A percentile compares a stretch with the other conserved stretches of the same genome.
Conservation (phyloP, 352 stramenopile species). For the Aphanomyces euteiches region DNA sequence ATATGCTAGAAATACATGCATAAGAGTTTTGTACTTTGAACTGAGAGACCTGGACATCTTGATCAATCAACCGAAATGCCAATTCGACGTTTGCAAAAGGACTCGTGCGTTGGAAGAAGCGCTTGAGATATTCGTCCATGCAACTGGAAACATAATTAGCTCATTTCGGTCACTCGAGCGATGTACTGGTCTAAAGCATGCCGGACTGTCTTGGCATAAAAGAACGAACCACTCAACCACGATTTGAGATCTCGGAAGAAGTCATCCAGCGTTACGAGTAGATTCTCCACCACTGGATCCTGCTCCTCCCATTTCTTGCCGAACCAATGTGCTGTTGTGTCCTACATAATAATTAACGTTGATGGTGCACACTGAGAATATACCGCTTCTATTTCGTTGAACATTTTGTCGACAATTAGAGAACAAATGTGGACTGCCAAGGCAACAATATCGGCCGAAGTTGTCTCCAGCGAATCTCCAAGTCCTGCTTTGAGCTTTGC, state of each 20-base stretch:
- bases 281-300: slow-evolving; percentile 62
- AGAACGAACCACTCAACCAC: slow-evolving; percentile 80
- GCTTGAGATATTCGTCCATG: slow-evolving; percentile 58
- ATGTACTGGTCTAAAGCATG: slow-evolving; percentile 50
- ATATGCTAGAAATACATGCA: slow-evolving; percentile 41
- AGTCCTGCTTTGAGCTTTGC: slow-evolving; percentile 72
- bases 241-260: slow-evolving; percentile 66
- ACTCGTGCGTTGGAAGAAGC: slow-evolving; percentile 54
- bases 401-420: slow-evolving; percentile 71
- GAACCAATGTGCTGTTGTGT: slow-evolving; percentile 69
- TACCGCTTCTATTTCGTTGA: slow-evolving; percentile 73
- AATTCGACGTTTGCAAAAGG: slow-evolving; percentile 46
- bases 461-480: slow-evolving; percentile 65
- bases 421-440: slow-evolving; percentile 63
- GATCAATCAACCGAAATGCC: slow-evolving; percentile 47
- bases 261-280: slow-evolving; percentile 73
- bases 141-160: slow-evolving; percentile 38
- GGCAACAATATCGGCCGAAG: slow-evolving; percentile 75
- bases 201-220: slow-evolving; percentile 77
- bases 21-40: no score
- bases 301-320: slow-evolving; percentile 82
- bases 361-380: not conserved
- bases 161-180: not conserved
- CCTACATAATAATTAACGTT: slow-evolving; percentile 36
- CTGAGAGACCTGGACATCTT: slow-evolving; percentile 50